phyloP scores from a whole-genome alignment of 768 basidiomycete species.

The Omphalotus guepiniiformis region DNA sequence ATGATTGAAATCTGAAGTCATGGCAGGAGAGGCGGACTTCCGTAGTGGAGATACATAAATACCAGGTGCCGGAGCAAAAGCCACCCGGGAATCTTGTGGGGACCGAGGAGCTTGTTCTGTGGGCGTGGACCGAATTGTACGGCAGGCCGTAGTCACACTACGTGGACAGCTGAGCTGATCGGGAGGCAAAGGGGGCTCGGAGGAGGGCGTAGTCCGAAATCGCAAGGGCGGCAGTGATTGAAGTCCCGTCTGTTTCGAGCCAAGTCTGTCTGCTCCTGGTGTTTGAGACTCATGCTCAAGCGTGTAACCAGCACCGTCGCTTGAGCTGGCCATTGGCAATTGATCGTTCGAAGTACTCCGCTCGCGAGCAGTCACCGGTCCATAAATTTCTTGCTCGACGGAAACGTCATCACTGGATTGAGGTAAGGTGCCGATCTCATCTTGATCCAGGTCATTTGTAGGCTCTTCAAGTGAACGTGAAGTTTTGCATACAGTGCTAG shows the following conservation, averaged over 20 bases:
- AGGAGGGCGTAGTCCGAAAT: background rate
- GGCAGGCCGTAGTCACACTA: background rate
- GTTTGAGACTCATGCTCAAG: background rate
- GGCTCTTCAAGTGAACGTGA: background rate
- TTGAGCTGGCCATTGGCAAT: constrained; percentile 1
- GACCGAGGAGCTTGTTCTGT: too few species aligned
- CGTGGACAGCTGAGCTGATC: background rate
- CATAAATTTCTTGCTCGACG: background rate
- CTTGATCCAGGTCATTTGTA: background rate
- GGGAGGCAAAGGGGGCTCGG: background rate
- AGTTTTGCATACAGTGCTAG: background rate
- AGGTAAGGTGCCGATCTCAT: constrained; percentile 1
- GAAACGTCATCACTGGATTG: constrained; percentile 3
- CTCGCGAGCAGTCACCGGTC: background rate
- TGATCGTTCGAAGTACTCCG: background rate
- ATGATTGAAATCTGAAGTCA: background rate
- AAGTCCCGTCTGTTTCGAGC: background rate
- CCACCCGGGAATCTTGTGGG: too few species aligned
- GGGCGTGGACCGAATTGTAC: background rate
- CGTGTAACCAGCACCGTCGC: background rate
- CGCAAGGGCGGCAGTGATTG: background rate
- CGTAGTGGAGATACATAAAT: too few species aligned
- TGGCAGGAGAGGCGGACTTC: too few species aligned
- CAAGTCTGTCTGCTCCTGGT: background rate
- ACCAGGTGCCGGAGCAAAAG: too few species aligned